Evolutionary conservation across 139 green algal genomes (phyloP), one percentile per base, ranked within the genome.

Genomic region (Coelastrella sp.): DNA sequence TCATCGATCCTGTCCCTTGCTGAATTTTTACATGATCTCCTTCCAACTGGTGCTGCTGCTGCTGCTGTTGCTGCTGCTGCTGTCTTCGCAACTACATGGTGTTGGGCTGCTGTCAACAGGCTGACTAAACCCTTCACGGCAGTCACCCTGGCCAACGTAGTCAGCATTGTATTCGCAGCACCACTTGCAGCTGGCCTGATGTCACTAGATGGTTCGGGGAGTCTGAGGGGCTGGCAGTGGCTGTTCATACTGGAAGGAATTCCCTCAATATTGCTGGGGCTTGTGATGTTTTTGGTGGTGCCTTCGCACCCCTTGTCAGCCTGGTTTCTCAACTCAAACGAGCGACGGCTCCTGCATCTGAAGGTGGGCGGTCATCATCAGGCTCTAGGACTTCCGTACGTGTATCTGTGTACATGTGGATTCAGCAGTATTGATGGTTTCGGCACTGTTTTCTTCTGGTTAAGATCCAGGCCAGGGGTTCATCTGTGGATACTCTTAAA

Each of bases 181-280:
- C 78, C 49, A 11, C 49, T 83, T 27, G 79, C 79, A 58, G 58
- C 79, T 57, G 79, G 79, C 11, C 22, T 85, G 58, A 12, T 85
- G 79, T 85, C 79, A 8, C 22, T 85, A 22, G 20, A 85, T 22
- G 79, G 79, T 57, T 7, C 15, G 6, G 74, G 57, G 19, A 58
- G 79, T n/a, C 79, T 85, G 17, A 58, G 49, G 57, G 58, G 79
- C 79, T 85, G 79, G 79, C 57, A 72, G n/a, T 85, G 79, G 79
- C 79, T 85, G 22, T 85, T 85, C 58, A 57, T 85, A 14, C 24
- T 85, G 24, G 79, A 85, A n/a, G 79, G 79, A 4, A 49, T 85
- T 6, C 79, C 79, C 15, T 85, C 79, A 19, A n/a, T 85, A 9
- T 22, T 85, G 8, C 79, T 85, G 79, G 79, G 79, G 17, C 7